phyloP scores from a whole-genome alignment of 495 filamentous ascomycete genomes.

The Hypoxylon rickii region DNA sequence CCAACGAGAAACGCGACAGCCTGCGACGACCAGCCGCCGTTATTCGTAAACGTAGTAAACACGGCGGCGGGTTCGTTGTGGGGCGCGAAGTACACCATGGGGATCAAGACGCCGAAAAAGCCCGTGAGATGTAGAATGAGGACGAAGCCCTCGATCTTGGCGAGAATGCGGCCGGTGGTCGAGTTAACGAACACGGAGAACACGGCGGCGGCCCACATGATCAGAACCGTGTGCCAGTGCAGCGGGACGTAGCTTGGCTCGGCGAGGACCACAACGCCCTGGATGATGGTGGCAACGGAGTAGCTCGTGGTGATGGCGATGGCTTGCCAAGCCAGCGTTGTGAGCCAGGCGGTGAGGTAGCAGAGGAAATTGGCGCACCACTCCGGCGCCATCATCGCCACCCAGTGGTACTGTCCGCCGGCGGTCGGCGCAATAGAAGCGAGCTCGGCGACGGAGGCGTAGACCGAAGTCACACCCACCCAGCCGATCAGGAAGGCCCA shows the following conservation, averaged over 20 bases:
- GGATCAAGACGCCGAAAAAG: constrained; percentile 57
- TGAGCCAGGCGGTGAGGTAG: constrained; percentile 29
- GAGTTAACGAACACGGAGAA: constrained; percentile 53
- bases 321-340: constrained; percentile 24
- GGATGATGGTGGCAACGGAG: constrained; percentile 13
- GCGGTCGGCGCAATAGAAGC: constrained; percentile 50
- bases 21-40: constrained; percentile 49
- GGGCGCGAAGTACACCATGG: constrained; percentile 53
- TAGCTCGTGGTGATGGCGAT: constrained; percentile 13
- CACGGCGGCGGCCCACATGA: constrained; percentile 48
- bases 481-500: constrained; percentile 58
- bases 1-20: constrained; percentile 43
- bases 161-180: constrained; percentile 44
- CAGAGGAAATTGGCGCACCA: constrained; percentile 18
- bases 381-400: constrained; percentile 28
- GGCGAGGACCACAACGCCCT: constrained; percentile 14
- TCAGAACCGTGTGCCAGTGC: constrained; percentile 55
- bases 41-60: constrained; percentile 50
- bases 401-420: constrained; percentile 35
- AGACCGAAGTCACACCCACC: constrained; percentile 52
- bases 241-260: constrained; percentile 14
- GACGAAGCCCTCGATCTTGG: constrained; percentile 51
- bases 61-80: constrained; percentile 35
- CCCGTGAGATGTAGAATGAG: constrained; percentile 56
- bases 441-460: constrained; percentile 52